phyloP scores from a whole-genome alignment of 257 asterid genomes.

The Petunia axillaris region DNA sequence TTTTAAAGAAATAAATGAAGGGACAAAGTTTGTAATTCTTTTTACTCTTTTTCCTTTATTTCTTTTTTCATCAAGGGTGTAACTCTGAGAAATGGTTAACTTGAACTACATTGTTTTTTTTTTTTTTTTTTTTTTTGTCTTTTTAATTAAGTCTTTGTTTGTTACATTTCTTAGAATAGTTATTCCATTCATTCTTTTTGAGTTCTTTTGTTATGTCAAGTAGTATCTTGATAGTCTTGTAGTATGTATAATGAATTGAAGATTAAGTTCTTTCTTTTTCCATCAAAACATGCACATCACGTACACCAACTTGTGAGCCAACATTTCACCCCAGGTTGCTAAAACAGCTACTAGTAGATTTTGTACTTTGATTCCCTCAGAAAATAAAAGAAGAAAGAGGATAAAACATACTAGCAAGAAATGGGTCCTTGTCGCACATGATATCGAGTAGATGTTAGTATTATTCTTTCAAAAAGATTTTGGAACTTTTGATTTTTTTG shows the following conservation, averaged over 20 bases:
- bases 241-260: neutral
- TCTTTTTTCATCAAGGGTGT: slow-evolving; percentile 51
- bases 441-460: neutral
- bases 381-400: slow-evolving; percentile 20
- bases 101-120: slow-evolving; percentile 23
- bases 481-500: neutral
- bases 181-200: neutral
- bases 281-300: neutral
- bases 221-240: slow-evolving; percentile 6
- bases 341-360: slow-evolving; percentile 19
- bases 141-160: slow-evolving; percentile 1
- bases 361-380: slow-evolving; percentile 16
- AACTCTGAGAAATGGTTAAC: slow-evolving; percentile 51
- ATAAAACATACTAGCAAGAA: slow-evolving; percentile 11
- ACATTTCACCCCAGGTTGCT: slow-evolving; percentile 23
- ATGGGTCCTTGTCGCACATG: slow-evolving; percentile 22
- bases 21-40: slow-evolving; percentile 27
- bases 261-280: neutral
- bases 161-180: neutral
- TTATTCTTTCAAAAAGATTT: neutral
- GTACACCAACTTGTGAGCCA: slow-evolving; percentile 19
- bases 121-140: neutral
- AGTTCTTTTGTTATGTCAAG: neutral
- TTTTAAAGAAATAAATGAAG: slow-evolving; percentile 27
- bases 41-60: slow-evolving; percentile 20